Evolutionary conservation across 768 basidiomycete species (phyloP).

Genomic region (Macrolepiota dolichaula): DNA sequence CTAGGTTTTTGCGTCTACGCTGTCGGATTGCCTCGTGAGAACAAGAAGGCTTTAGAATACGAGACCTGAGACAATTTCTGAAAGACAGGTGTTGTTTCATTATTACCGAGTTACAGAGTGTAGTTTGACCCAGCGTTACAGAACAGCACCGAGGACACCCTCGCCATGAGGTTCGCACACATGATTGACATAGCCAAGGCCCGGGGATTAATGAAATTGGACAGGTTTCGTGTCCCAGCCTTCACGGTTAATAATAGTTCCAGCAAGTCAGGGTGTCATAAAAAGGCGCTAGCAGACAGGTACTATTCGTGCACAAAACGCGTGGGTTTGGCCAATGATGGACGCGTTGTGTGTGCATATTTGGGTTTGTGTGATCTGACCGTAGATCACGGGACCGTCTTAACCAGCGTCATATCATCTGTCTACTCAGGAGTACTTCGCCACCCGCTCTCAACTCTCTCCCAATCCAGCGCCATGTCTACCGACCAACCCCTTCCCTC

Average conservation of each 20-base stretch:
- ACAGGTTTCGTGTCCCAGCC: background rate
- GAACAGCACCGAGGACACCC: background rate
- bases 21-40: background rate
- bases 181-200: background rate
- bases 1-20: background rate
- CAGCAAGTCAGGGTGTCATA: background rate
- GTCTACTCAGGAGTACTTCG: conserved; percentile 9
- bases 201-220: background rate
- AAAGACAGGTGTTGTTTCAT: background rate
- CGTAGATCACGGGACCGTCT: conserved; percentile 8
- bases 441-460: background rate
- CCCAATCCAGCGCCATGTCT: background rate
- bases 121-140: background rate
- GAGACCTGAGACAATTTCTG: background rate
- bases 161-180: background rate
- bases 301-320: background rate
- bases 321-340: background rate
- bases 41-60: background rate
- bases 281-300: background rate
- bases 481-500: background rate
- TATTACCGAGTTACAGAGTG: background rate
- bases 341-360: conserved; percentile 8
- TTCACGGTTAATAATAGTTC: background rate
- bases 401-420: background rate
- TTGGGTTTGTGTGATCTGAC: background rate